Conservation (phyloP, 768 basidiomycete species). For the Lactifluus echinatus region DNA sequence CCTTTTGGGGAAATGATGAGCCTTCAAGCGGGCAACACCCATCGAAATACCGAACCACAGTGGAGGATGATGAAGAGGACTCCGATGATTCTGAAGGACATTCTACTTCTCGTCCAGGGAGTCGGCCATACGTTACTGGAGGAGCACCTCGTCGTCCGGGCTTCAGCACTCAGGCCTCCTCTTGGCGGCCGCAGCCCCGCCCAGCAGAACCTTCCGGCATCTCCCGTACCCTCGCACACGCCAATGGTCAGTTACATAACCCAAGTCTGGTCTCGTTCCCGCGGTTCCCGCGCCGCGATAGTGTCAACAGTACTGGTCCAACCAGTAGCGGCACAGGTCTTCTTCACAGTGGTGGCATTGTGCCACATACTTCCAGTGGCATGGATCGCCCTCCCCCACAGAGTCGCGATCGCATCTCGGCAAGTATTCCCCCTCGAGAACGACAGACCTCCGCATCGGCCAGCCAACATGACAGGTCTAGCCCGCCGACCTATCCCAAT, state of each 20-base stretch:
- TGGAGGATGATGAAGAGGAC: too few relatives aligned
- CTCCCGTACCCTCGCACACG: constrained; percentile 11
- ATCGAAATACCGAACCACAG: too few relatives aligned
- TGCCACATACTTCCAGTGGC: not conserved
- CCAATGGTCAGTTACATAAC: constrained; percentile 33
- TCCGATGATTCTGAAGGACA: too few relatives aligned
- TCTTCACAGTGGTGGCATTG: too few relatives aligned
- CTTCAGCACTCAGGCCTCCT: too few relatives aligned
- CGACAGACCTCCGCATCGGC: constrained; percentile 16
- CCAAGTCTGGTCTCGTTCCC: too few relatives aligned
- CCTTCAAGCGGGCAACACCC: too few relatives aligned
- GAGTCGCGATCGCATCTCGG: constrained; percentile 12
- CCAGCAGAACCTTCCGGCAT: constrained; percentile 11
- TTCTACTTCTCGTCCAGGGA: too few relatives aligned
- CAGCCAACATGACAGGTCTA: constrained; percentile 12
- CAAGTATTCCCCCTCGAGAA: not conserved
- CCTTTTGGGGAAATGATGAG: too few relatives aligned
- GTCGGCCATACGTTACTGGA: too few relatives aligned
- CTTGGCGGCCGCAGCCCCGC: not conserved
- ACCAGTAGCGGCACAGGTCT: constrained; percentile 18
- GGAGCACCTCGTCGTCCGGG: too few relatives aligned
- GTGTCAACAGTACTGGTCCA: constrained; percentile 12
- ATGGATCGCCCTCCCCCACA: constrained; percentile 11
- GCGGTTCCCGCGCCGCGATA: too few relatives aligned
- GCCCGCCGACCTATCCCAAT: constrained; percentile 1